Percentiles rank a stretch among this genome's conserved stretches.
Evolutionary conservation across 352 stramenopile genomes (phyloP).

Genomic region (Lagenidium sp.): DNA sequence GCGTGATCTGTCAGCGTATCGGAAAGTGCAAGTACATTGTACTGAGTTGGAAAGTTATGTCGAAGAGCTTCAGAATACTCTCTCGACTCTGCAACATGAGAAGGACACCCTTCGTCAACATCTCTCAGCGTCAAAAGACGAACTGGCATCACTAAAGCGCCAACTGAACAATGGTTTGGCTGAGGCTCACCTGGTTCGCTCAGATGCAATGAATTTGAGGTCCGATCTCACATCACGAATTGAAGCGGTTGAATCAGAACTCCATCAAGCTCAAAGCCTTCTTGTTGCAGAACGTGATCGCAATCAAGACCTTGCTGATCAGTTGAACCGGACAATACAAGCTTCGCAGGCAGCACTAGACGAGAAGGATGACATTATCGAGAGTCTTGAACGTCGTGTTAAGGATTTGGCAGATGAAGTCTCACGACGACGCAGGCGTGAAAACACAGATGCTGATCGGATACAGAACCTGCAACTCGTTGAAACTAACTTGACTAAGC

Average conservation of each 20-base stretch:
- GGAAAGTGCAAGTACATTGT: too few relatives aligned
- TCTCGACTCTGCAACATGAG: background rate
- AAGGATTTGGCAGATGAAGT: too few relatives aligned
- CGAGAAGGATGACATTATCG: background rate
- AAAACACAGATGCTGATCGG: too few relatives aligned
- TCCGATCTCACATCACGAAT: background rate
- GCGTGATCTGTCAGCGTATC: too few relatives aligned
- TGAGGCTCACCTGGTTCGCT: too few relatives aligned
- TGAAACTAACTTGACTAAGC: conserved; percentile 19
- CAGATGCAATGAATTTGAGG: background rate
- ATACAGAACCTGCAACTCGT: too few relatives aligned
- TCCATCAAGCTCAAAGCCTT: background rate
- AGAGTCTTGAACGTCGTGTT: too few relatives aligned
- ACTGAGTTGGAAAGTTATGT: too few relatives aligned
- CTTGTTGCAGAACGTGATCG: background rate
- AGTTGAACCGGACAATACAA: background rate
- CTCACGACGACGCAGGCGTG: too few relatives aligned
- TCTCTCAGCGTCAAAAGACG: background rate
- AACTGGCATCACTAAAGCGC: background rate
- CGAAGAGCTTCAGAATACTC: background rate
- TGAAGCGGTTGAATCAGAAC: background rate
- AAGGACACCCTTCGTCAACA: background rate
- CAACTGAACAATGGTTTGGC: background rate
- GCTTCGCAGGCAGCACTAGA: background rate
- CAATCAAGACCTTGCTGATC: background rate